Percentiles rank a stretch among this genome's conserved stretches.
These are phyloP conservation scores for Capsicum chinense DNA, from an alignment of 257 asterid species.

Conservation along the genomic window DNA sequence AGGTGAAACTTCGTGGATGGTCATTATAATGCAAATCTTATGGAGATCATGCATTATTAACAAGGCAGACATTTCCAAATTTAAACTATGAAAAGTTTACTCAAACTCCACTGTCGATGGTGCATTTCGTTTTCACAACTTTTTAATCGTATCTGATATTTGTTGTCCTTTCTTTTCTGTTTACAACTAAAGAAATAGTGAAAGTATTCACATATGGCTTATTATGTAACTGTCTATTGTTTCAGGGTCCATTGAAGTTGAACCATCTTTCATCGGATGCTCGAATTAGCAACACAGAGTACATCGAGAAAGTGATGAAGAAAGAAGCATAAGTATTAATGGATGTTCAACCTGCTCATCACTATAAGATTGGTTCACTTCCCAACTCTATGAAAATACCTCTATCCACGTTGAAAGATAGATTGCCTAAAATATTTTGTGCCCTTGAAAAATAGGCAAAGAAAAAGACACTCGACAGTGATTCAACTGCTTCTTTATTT, in stretches of 20 bases:
- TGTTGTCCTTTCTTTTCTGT: background rate
- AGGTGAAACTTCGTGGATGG: conserved; percentile 89
- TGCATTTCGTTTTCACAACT: conserved; percentile 36
- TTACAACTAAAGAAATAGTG: background rate
- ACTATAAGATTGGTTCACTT: conserved; percentile 73
- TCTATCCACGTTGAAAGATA: conserved; percentile 47
- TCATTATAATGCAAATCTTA: conserved; percentile 74
- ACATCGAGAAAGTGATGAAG: conserved; percentile 47
- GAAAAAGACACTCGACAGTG: conserved; percentile 31
- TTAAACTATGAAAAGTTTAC: conserved; percentile 83
- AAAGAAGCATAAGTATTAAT: conserved; percentile 72
- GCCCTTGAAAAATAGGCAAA: conserved; percentile 49
- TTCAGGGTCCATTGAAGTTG: conserved; percentile 82
- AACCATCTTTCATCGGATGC: conserved; percentile 66
- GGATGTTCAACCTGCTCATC: conserved; percentile 93
- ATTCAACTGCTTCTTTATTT: conserved; percentile 53
- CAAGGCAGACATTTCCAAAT: conserved; percentile 49
- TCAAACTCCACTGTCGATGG: conserved; percentile 75
- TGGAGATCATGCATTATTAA: conserved; percentile 62
- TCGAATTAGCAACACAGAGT: conserved; percentile 82
- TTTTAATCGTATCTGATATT: background rate
- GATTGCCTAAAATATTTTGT: conserved; percentile 60
- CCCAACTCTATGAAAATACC: conserved; percentile 81
- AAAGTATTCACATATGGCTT: background rate
- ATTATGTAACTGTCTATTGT: background rate